Evolutionary conservation across 2,329 filamentous ascomycete genomes (phyloP).

Genomic region (Colletotrichum zoysiae): DNA sequence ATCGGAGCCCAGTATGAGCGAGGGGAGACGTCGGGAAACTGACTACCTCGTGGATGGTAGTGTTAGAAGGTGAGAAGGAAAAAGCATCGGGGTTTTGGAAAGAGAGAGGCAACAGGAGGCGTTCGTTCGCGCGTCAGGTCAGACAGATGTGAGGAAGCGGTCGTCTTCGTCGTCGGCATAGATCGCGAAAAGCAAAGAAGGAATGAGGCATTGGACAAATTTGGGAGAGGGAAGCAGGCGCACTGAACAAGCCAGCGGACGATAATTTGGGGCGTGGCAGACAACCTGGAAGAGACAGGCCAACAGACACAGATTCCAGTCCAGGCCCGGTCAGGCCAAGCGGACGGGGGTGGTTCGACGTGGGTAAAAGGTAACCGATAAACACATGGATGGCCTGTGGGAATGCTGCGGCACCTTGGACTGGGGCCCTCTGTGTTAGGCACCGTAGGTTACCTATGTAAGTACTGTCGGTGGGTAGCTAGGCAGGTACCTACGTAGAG

Average conservation of each 20-base stretch:
- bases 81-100: conserved; percentile 34
- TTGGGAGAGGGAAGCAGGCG: conserved; percentile 30
- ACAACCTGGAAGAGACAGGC: conserved; percentile 38
- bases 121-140: conserved; percentile 22
- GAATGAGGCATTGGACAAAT: conserved; percentile 36
- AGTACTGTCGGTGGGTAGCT: no score
- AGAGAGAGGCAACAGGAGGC: conserved; percentile 26
- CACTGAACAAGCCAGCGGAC: conserved; percentile 25
- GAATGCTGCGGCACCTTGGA: not conserved
- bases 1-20: conserved; percentile 34
- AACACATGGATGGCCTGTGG: conserved; percentile 30
- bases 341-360: conserved; percentile 19
- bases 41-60: conserved; percentile 36
- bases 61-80: conserved; percentile 28
- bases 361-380: conserved; percentile 14
- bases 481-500: not conserved
- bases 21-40: conserved; percentile 16
- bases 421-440: no score
- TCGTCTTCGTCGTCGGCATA: conserved; percentile 28
- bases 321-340: conserved; percentile 34
- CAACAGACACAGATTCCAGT: conserved; percentile 48
- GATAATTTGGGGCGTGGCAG: conserved; percentile 44
- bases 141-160: conserved; percentile 10
- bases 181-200: conserved; percentile 40
- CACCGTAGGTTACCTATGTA: no score